Conservation (phyloP, 2,329 filamentous ascomycete genomes). For the Colletotrichum australisinense region DNA sequence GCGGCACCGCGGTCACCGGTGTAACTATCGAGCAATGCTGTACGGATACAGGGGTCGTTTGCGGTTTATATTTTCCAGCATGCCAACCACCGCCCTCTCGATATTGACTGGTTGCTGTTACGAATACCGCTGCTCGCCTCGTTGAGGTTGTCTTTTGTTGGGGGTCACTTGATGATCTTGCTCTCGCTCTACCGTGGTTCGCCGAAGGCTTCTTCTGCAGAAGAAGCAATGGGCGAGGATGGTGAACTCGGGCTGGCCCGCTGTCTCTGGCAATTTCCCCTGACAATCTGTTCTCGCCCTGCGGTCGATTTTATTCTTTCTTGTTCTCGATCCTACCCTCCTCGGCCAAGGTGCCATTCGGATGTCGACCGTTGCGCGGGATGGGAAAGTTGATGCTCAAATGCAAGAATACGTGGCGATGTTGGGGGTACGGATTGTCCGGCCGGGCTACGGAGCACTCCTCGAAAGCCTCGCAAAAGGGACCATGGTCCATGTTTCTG, state of each 20-base stretch:
- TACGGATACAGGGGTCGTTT: no score
- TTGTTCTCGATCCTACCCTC: background rate
- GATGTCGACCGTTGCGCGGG: background rate
- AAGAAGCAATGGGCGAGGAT: background rate
- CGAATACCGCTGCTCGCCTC: background rate
- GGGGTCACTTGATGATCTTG: slow-evolving; percentile 2
- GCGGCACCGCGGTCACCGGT: background rate
- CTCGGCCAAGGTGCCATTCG: background rate
- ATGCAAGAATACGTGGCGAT: background rate
- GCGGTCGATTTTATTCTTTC: background rate
- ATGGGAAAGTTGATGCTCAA: background rate
- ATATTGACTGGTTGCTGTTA: no score
- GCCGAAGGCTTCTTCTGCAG: background rate
- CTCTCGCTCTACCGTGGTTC: slow-evolving; percentile 11
- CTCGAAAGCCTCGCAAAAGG: background rate
- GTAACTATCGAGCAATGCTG: background rate
- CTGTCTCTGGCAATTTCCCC: slow-evolving; percentile 6
- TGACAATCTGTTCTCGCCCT: slow-evolving; percentile 6
- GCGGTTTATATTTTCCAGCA: no score
- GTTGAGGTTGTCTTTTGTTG: background rate
- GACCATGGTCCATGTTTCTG: background rate
- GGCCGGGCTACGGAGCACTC: no score
- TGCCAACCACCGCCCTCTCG: no score
- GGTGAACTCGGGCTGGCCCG: slow-evolving; percentile 14
- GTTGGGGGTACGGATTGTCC: background rate